These are phyloP conservation scores for Brasilioporus rufonigricans DNA, from an alignment of 768 basidiomycete species.

Conservation along the genomic window DNA sequence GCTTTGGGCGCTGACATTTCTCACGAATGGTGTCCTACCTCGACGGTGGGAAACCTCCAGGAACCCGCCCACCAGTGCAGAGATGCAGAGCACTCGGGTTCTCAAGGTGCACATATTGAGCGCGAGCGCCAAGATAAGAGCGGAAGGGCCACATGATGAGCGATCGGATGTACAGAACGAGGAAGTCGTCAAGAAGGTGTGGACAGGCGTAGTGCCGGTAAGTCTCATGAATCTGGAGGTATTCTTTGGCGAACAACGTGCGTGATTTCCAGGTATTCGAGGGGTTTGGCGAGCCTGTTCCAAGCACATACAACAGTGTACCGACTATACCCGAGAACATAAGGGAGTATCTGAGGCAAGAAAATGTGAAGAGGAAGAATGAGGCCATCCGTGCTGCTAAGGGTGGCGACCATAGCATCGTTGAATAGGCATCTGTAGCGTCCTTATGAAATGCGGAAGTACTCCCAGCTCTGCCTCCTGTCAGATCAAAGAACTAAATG, in stretches of 20 bases:
- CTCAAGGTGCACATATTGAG: constrained; percentile 23
- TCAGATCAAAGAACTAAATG: not conserved
- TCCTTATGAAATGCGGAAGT: not conserved
- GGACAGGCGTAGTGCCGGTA: constrained; percentile 28
- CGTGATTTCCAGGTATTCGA: constrained; percentile 17
- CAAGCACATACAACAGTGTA: constrained; percentile 19
- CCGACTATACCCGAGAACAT: constrained; percentile 16
- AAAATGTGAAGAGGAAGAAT: constrained; percentile 26
- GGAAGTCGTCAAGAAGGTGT: constrained; percentile 16
- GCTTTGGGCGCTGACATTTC: constrained; percentile 22
- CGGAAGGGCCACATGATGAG: constrained; percentile 23
- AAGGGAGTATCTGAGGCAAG: constrained; percentile 19
- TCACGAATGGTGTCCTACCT: constrained; percentile 24
- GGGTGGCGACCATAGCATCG: constrained; percentile 34
- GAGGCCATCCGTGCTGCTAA: constrained; percentile 20
- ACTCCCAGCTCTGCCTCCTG: not conserved
- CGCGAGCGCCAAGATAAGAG: constrained; percentile 25
- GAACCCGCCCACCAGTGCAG: constrained; percentile 20
- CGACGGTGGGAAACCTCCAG: constrained; percentile 20
- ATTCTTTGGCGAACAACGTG: not conserved
- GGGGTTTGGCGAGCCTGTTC: constrained; percentile 25
- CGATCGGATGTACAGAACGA: constrained; percentile 14
- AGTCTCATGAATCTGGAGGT: not conserved
- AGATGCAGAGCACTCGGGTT: constrained; percentile 23
- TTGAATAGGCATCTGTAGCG: not conserved